phyloP scores from a whole-genome alignment of 345 rosid genomes.

The Eutrema japonicum region DNA sequence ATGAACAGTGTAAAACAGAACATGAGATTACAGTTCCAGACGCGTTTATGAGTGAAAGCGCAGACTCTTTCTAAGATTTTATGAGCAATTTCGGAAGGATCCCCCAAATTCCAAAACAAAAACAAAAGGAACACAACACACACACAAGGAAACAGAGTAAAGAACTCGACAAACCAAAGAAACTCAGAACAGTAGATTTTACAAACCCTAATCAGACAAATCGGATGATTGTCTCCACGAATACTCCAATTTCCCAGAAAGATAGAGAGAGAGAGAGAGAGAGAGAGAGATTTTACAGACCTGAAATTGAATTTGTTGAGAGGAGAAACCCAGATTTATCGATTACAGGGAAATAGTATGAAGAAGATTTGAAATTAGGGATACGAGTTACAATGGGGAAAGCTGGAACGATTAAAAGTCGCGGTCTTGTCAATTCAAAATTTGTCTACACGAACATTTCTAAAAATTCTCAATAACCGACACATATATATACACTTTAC shows the following conservation, averaged over 20 bases:
- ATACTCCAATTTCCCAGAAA: neutral
- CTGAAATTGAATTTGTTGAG: neutral
- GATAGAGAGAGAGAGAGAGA: neutral
- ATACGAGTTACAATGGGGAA: neutral
- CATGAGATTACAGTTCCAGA: too few species aligned
- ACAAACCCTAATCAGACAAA: conserved; percentile 12
- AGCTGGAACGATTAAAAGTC: neutral
- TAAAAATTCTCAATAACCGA: neutral
- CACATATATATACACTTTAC: neutral
- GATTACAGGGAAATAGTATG: neutral
- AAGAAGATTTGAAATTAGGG: conserved; percentile 26
- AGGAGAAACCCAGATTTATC: neutral
- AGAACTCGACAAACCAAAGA: neutral
- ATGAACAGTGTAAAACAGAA: neutral
- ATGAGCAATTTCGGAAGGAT: too few species aligned
- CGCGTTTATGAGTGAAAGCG: too few species aligned
- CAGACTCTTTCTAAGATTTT: neutral
- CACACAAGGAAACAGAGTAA: neutral
- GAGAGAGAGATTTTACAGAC: conserved; percentile 1
- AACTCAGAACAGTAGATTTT: neutral
- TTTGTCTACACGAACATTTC: neutral
- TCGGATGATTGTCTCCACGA: neutral
- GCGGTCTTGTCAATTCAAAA: conserved; percentile 23
- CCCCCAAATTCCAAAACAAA: too few species aligned
- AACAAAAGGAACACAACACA: too few species aligned